Percentiles rank a stretch among this genome's conserved stretches.
Evolutionary conservation across 1,139 yeast species (phyloP).

Genomic region (Debaryomycetaceae sp.): DNA sequence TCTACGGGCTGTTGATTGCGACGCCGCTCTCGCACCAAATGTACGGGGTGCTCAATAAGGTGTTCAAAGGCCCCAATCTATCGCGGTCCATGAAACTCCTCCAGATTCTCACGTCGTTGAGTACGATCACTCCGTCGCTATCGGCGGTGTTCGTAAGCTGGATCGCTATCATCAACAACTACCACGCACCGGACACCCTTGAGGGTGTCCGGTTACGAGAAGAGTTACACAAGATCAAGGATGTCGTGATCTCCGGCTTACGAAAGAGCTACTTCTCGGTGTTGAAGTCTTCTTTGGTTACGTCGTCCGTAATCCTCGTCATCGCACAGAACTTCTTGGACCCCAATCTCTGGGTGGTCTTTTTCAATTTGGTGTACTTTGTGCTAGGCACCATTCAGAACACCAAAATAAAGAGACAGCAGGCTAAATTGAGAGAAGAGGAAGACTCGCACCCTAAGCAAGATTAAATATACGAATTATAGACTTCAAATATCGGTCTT

Average conservation of each 20-base stretch:
- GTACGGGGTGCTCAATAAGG: constrained; percentile 43
- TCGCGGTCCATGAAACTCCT: constrained; percentile 39
- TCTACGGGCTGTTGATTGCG: constrained; percentile 65
- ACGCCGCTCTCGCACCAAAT: constrained; percentile 74
- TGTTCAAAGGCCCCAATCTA: constrained; percentile 39
- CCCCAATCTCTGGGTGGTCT: constrained; percentile 82
- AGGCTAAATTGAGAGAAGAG: constrained; percentile 12
- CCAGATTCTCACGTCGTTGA: constrained; percentile 60
- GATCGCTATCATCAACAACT: constrained; percentile 45
- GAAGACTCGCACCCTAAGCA: neutral
- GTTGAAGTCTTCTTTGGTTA: constrained; percentile 60
- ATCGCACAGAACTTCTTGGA: constrained; percentile 73
- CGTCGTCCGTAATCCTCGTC: constrained; percentile 60
- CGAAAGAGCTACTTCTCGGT: constrained; percentile 52
- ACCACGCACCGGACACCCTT: constrained; percentile 10
- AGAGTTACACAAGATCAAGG: constrained; percentile 19
- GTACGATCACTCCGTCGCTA: constrained; percentile 62
- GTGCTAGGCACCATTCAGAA: constrained; percentile 77
- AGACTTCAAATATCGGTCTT: too few relatives aligned
- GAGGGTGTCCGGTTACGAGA: constrained; percentile 8
- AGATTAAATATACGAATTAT: neutral
- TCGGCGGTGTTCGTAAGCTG: constrained; percentile 56
- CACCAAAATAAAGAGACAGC: constrained; percentile 53
- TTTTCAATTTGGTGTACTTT: constrained; percentile 72
- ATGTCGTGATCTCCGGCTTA: constrained; percentile 35